Conservation (phyloP, 352 stramenopile species). For the Thraustotheca clavata region DNA sequence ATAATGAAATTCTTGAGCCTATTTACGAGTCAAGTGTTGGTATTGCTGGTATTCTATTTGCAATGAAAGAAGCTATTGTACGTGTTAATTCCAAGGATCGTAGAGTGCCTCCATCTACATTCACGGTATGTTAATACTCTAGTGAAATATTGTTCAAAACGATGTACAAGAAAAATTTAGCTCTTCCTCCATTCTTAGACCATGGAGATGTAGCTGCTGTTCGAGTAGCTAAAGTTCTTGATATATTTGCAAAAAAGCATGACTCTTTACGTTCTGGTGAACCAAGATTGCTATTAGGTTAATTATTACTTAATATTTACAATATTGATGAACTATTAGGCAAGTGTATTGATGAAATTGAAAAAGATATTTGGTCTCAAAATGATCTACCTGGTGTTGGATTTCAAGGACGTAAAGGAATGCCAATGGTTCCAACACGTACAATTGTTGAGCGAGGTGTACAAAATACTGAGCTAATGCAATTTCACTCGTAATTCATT, state of each 20-base stretch:
- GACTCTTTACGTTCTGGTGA: not conserved
- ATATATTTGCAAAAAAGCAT: constrained; percentile 24
- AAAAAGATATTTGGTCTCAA: constrained; percentile 44
- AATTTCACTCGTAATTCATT: constrained; percentile 23
- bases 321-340: constrained; percentile 20
- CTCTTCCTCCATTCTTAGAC: constrained; percentile 38
- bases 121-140: not conserved
- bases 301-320: not conserved
- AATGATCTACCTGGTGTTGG: constrained; percentile 61
- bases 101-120: not conserved
- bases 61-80: constrained; percentile 38
- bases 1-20: constrained; percentile 28
- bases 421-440: constrained; percentile 35
- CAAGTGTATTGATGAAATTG: constrained; percentile 35
- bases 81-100: not conserved
- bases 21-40: constrained; percentile 42
- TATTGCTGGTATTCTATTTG: constrained; percentile 44
- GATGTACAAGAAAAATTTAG: constrained; percentile 15
- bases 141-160: not conserved
- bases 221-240: constrained; percentile 28
- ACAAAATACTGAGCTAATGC: constrained; percentile 46
- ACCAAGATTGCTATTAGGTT: not conserved
- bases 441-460: constrained; percentile 37
- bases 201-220: constrained; percentile 34
- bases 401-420: constrained; percentile 48